phyloP scores from a whole-genome alignment of 2,329 filamentous ascomycete species.

The Calonectria naviculata region DNA sequence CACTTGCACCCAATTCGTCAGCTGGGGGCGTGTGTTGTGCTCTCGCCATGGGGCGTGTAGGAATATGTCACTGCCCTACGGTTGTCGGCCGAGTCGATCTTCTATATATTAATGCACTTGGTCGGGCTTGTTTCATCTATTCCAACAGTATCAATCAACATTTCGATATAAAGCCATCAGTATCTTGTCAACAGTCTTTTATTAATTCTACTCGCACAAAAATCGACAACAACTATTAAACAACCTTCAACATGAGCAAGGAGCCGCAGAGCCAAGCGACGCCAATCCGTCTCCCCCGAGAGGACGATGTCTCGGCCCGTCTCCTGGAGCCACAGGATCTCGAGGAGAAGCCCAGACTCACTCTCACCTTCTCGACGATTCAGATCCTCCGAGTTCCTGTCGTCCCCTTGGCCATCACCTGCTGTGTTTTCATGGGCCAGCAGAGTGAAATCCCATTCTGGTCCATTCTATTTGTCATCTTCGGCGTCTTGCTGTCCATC shows the following conservation, averaged over 20 bases:
- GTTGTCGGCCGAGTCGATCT: neutral
- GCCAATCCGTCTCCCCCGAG: constrained; percentile 18
- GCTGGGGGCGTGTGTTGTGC: too few species aligned
- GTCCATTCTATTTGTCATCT: constrained; percentile 22
- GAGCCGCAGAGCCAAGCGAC: neutral
- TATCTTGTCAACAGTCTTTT: neutral
- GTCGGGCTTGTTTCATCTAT: neutral
- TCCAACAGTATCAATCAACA: neutral
- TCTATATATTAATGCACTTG: neutral
- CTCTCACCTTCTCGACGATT: constrained; percentile 30
- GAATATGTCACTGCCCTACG: neutral
- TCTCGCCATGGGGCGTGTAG: neutral
- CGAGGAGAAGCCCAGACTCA: constrained; percentile 20
- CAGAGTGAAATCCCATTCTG: neutral
- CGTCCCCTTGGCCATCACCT: constrained; percentile 28
- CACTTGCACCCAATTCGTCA: neutral
- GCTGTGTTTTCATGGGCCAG: constrained; percentile 24
- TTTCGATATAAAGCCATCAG: neutral
- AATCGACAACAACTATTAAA: neutral
- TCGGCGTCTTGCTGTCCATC: constrained; percentile 21
- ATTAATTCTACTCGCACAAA: neutral
- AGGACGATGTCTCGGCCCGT: constrained; percentile 30
- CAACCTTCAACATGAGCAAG: constrained; percentile 2
- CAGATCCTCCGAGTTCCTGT: constrained; percentile 25
- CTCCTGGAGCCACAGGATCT: constrained; percentile 29